These are phyloP conservation scores for Pseudoscleropodium purum DNA, from an alignment of 225 moss, liverwort and hornwort genomes.

Conservation along the genomic window DNA sequence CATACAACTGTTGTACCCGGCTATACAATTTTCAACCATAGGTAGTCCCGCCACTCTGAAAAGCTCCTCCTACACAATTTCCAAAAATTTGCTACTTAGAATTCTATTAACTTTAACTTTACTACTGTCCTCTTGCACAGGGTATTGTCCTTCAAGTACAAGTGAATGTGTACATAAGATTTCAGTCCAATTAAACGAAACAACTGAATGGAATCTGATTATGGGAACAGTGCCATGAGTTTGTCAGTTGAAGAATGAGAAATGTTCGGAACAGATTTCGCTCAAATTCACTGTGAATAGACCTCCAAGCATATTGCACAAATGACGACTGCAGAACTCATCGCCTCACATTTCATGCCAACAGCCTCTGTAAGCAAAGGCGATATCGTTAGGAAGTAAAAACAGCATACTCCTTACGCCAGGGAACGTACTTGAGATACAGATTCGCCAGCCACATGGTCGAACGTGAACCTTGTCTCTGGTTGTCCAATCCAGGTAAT, in stretches of 20 bases:
- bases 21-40: slow-evolving; percentile 92
- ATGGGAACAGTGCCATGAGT: background rate
- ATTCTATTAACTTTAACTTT: background rate
- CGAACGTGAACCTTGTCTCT: background rate
- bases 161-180: background rate
- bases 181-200: background rate
- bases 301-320: background rate
- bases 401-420: background rate
- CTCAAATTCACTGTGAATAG: background rate
- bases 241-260: background rate
- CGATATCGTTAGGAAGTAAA: background rate
- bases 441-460: slow-evolving; percentile 37
- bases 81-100: background rate
- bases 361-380: background rate
- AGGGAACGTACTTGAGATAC: slow-evolving; percentile 60
- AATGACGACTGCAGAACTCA: background rate
- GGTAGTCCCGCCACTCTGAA: slow-evolving; percentile 80
- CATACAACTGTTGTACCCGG: slow-evolving; percentile 98
- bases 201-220: background rate
- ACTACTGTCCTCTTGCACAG: background rate
- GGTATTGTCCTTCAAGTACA: background rate
- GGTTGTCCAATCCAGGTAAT: slow-evolving; percentile 77
- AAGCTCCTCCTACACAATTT: slow-evolving; percentile 58
- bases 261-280: background rate
- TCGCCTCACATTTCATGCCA: background rate